phyloP scores from a whole-genome alignment of 768 basidiomycete genomes.

The Russula vinacea region DNA sequence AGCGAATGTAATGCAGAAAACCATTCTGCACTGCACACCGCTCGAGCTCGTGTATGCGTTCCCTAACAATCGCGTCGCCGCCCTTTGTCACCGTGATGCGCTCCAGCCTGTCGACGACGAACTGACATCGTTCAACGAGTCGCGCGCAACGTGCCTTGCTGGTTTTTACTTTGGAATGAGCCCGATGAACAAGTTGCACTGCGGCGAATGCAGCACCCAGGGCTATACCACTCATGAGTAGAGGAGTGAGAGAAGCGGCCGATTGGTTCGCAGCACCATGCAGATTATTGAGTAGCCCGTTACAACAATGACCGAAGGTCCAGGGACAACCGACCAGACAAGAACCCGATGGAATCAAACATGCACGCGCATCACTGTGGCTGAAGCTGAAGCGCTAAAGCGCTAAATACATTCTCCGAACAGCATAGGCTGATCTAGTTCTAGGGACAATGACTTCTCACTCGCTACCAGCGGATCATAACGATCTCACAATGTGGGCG shows the following conservation, averaged over 20 bases:
- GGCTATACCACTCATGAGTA: conserved; percentile 22
- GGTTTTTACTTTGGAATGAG: conserved; percentile 27
- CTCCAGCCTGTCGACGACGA: conserved; percentile 25
- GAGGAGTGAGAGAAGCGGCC: not conserved
- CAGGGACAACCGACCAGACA: not conserved
- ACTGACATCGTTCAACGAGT: conserved; percentile 28
- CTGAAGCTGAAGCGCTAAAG: not conserved
- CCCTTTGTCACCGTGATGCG: conserved; percentile 16
- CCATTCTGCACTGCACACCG: conserved; percentile 4
- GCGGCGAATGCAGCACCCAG: conserved; percentile 27
- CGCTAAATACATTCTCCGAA: not conserved
- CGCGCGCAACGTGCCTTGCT: conserved; percentile 29
- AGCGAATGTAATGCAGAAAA: not conserved
- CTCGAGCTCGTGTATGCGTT: conserved; percentile 25
- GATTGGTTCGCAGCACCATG: not conserved
- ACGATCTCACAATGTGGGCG: not conserved
- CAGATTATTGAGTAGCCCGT: not conserved
- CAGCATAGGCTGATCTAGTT: no score
- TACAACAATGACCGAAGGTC: not conserved
- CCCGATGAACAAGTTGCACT: conserved; percentile 29
- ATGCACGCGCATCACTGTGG: not conserved
- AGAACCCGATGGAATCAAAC: not conserved
- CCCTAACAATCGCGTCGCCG: conserved; percentile 12
- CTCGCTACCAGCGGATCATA: not conserved
- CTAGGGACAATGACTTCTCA: not conserved